Conservation (phyloP, 1,284 basidiomycete genomes). For the Microbotryum violaceum region DNA sequence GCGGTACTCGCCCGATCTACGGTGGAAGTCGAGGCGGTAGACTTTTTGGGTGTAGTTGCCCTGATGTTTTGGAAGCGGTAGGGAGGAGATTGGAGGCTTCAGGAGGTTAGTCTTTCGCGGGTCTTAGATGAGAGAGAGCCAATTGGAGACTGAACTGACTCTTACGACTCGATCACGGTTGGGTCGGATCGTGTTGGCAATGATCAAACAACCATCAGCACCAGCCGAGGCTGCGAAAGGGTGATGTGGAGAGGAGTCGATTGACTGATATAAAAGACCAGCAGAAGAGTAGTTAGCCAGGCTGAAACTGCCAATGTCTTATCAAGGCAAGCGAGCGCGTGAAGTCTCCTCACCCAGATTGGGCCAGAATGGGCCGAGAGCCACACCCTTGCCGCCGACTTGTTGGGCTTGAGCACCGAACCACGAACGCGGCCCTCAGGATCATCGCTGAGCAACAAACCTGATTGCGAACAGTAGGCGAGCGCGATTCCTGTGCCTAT, state of each 20-base stretch:
- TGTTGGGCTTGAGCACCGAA: conserved; percentile 13
- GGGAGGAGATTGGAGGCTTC: too few species aligned
- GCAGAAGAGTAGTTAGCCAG: conserved; percentile 3
- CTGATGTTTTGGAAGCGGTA: background rate
- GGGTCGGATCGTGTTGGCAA: conserved; percentile 61
- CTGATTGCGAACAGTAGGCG: conserved; percentile 19
- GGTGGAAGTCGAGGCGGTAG: conserved; percentile 77
- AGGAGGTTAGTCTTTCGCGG: background rate
- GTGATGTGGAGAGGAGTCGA: conserved; percentile 73
- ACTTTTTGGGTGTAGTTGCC: conserved; percentile 56
- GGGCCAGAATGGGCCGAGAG: conserved; percentile 50
- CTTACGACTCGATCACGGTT: too few species aligned
- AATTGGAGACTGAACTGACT: conserved; percentile 42
- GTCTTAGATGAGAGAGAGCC: background rate
- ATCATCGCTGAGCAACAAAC: conserved; percentile 19
- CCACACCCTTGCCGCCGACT: conserved; percentile 10
- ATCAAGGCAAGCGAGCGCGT: background rate
- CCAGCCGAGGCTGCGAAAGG: conserved; percentile 70
- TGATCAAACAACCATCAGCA: conserved; percentile 65
- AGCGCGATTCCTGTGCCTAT: conserved; percentile 13
- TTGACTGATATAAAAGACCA: conserved; percentile 47
- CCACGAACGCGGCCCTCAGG: conserved; percentile 23
- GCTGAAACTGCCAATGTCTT: background rate
- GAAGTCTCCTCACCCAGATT: conserved; percentile 56
- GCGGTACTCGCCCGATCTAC: conserved; percentile 59